These are phyloP conservation scores for Dipodascus geniculatus DNA, from an alignment of 805 yeast genomes.

Conservation along the genomic window DNA sequence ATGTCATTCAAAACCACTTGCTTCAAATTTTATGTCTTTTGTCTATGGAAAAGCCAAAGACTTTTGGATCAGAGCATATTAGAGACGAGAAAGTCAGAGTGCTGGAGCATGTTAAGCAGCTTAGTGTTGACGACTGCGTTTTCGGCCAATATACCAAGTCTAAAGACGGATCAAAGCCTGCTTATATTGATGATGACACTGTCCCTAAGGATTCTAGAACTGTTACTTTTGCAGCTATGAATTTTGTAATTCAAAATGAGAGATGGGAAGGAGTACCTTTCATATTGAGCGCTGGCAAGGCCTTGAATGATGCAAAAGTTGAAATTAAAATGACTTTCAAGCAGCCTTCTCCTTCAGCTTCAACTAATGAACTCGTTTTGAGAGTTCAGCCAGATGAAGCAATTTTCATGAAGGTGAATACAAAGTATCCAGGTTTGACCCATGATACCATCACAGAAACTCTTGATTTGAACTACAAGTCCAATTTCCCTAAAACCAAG, in stretches of 20 bases:
- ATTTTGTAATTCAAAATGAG: constrained; percentile 71
- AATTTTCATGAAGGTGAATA: constrained; percentile 82
- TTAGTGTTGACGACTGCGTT: constrained; percentile 54
- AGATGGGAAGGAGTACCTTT: constrained; percentile 98
- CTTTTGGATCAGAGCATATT: constrained; percentile 84
- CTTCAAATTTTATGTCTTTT: constrained; percentile 83
- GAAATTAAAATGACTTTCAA: constrained; percentile 90
- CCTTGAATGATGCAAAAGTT: constrained; percentile 88
- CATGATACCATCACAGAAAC: constrained; percentile 76
- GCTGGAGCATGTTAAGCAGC: constrained; percentile 63
- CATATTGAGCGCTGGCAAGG: constrained; percentile 93
- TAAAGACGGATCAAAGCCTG: constrained; percentile 81
- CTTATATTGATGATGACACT: constrained; percentile 84
- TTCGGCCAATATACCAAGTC: constrained; percentile 83
- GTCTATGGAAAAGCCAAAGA: constrained; percentile 91
- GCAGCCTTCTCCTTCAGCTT: constrained; percentile 73
- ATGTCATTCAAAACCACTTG: constrained; percentile 96
- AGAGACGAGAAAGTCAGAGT: constrained; percentile 96
- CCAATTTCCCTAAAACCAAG: constrained; percentile 77
- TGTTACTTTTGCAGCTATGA: constrained; percentile 84
- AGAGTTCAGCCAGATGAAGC: constrained; percentile 94
- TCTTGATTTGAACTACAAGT: constrained; percentile 75
- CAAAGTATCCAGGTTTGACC: constrained; percentile 86
- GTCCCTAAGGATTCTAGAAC: constrained; percentile 74
- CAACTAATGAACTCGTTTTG: constrained; percentile 83